Conservation (phyloP, 139 green algal genomes). For the Pleodorina starrii region DNA sequence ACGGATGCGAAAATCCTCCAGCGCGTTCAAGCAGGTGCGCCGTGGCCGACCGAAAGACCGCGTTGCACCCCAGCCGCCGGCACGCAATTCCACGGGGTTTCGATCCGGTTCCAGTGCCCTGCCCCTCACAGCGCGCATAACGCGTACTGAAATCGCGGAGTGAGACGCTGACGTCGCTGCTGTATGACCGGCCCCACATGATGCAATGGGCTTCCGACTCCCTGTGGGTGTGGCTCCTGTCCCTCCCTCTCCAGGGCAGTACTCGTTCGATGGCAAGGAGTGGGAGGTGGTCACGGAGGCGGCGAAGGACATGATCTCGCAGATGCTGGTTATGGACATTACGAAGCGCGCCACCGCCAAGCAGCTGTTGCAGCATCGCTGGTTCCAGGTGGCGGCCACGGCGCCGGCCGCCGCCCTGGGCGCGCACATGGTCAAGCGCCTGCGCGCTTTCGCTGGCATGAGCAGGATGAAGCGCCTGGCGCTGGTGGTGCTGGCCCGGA, state of each 20-base stretch:
- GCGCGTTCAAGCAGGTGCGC: constrained; percentile 67
- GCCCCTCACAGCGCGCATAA: no score
- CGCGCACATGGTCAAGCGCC: constrained; percentile 72
- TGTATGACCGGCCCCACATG: no score
- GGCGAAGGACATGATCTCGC: constrained; percentile 85
- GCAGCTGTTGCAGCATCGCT: constrained; percentile 64
- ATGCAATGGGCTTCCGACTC: no score
- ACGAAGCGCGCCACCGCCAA: constrained; percentile 79
- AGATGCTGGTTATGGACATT: constrained; percentile 86
- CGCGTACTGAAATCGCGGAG: no score
- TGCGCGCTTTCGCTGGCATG: constrained; percentile 75
- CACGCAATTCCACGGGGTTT: no score
- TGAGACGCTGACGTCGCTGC: no score
- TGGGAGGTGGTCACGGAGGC: constrained; percentile 79
- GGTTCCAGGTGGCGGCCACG: constrained; percentile 71
- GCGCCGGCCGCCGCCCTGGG: constrained; percentile 68
- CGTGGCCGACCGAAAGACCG: no score
- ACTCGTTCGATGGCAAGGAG: constrained; percentile 74
- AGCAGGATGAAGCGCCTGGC: constrained; percentile 76
- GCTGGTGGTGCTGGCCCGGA: constrained; percentile 73
- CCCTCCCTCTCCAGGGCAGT: constrained; percentile 61
- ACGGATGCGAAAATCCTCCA: constrained; percentile 85
- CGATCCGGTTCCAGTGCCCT: no score
- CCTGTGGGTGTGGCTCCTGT: no score
- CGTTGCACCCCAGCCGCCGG: no score